Evolutionary conservation across 495 filamentous ascomycete genomes (phyloP).

Genomic region (Saxophila tyrrhenica): DNA sequence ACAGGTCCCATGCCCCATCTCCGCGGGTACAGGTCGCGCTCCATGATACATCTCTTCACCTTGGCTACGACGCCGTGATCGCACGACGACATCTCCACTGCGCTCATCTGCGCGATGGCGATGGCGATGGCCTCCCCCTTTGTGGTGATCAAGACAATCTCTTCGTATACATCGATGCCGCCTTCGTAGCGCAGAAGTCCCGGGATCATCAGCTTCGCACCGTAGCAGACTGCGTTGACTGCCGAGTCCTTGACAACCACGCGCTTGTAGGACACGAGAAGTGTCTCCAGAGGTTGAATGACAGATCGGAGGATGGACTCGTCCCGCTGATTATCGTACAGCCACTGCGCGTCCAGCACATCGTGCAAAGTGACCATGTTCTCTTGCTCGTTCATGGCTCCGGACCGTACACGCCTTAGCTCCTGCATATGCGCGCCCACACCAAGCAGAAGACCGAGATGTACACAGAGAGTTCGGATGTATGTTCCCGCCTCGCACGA

Average conservation of each 20-base stretch:
- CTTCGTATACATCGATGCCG: constrained; percentile 78
- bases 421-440: constrained; percentile 99
- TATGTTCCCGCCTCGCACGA: constrained; percentile 98
- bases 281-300: constrained; percentile 79
- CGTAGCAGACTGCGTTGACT: constrained; percentile 94
- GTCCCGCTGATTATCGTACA: constrained; percentile 81
- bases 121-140: constrained; percentile 97
- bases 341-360: constrained; percentile 89
- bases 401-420: constrained; percentile 81
- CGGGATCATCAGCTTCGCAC: constrained; percentile 95
- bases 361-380: constrained; percentile 90
- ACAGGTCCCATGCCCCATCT: constrained; percentile 90
- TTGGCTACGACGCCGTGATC: constrained; percentile 96
- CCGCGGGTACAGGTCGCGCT: constrained; percentile 89
- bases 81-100: constrained; percentile 79
- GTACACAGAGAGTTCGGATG: constrained; percentile 94
- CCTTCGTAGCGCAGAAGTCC: constrained; percentile 83
- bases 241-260: constrained; percentile 96
- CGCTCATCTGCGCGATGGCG: constrained; percentile 90
- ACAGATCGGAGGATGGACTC: constrained; percentile 79
- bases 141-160: constrained; percentile 94
- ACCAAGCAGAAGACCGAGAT: constrained; percentile 82
- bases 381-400: constrained; percentile 83
- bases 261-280: constrained; percentile 84
- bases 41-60: constrained; percentile 98